These are phyloP conservation scores for Nicotiana noctiflora DNA, from an alignment of 257 asterid genomes.

Conservation along the genomic window DNA sequence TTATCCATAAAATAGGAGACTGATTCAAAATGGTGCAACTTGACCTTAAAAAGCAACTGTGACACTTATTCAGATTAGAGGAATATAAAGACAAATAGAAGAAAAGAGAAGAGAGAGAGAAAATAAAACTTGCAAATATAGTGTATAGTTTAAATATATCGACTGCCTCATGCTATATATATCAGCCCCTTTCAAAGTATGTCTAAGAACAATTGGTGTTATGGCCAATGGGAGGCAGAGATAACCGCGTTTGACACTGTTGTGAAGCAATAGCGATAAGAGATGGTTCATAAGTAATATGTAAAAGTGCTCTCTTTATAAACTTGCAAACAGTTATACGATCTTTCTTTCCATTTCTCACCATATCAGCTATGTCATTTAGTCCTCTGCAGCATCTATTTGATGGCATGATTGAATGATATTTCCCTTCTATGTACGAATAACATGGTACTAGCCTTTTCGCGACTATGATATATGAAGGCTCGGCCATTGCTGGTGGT, in stretches of 20 bases:
- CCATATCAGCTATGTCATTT: neutral
- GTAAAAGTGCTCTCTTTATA: neutral
- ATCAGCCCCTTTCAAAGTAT: neutral
- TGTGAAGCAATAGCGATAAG: neutral
- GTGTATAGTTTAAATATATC: neutral
- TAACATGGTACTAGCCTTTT: constrained; percentile 4
- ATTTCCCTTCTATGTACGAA: neutral
- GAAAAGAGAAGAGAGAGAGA: no score
- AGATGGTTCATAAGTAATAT: neutral
- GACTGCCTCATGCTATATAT: neutral
- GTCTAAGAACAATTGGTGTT: neutral
- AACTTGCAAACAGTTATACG: neutral
- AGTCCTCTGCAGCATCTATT: constrained; percentile 7
- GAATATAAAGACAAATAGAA: no score
- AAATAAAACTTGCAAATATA: neutral
- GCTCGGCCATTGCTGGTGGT: neutral
- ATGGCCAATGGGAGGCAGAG: constrained; percentile 4
- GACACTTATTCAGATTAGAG: no score
- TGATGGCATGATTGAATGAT: constrained; percentile 5
- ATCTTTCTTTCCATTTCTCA: neutral
- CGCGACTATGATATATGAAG: neutral
- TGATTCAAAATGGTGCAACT: no score
- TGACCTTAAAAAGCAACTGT: no score
- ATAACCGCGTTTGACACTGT: neutral
- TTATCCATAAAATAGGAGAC: no score